Evolutionary conservation across 2,329 filamentous ascomycete species (phyloP).

Genomic region (Metarhizium humberi): DNA sequence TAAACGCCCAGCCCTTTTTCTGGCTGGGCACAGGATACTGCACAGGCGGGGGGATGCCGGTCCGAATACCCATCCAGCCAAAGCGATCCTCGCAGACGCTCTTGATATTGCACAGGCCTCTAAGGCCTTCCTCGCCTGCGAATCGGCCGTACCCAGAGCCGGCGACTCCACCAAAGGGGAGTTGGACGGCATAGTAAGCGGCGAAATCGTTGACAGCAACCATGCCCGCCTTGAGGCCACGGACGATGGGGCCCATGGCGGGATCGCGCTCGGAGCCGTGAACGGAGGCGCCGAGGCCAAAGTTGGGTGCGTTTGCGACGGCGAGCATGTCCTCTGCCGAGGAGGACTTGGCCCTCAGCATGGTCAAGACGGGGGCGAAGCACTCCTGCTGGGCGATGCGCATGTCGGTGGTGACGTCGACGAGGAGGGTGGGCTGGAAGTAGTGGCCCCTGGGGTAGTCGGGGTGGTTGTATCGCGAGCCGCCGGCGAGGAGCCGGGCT

Average conservation of each 20-base stretch:
- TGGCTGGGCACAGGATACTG: constrained; percentile 70
- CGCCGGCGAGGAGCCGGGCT: constrained; percentile 74
- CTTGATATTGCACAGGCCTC: constrained; percentile 80
- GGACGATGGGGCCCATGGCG: constrained; percentile 55
- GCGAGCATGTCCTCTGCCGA: constrained; percentile 53
- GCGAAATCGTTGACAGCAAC: constrained; percentile 95
- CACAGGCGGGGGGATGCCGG: constrained; percentile 69
- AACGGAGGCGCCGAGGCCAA: constrained; percentile 81
- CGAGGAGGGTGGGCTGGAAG: constrained; percentile 83
- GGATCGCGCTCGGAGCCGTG: constrained; percentile 61
- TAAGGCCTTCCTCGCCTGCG: constrained; percentile 79
- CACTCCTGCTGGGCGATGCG: constrained; percentile 81
- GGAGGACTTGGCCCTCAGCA: constrained; percentile 65
- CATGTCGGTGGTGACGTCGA: constrained; percentile 83
- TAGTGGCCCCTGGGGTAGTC: constrained; percentile 74
- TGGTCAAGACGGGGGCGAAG: constrained; percentile 81
- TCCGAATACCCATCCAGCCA: constrained; percentile 53
- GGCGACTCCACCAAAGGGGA: constrained; percentile 87
- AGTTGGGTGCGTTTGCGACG: constrained; percentile 76
- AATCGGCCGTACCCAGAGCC: constrained; percentile 91
- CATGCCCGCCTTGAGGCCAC: constrained; percentile 72
- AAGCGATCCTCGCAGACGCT: constrained; percentile 71
- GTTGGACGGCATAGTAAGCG: constrained; percentile 82
- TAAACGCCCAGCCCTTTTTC: constrained; percentile 54
- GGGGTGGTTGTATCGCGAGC: constrained; percentile 62